Percentiles rank a stretch among this genome's conserved stretches.
These are phyloP conservation scores for Trichoderma aggressivum DNA, from an alignment of 2,329 filamentous ascomycete species.

Conservation along the genomic window DNA sequence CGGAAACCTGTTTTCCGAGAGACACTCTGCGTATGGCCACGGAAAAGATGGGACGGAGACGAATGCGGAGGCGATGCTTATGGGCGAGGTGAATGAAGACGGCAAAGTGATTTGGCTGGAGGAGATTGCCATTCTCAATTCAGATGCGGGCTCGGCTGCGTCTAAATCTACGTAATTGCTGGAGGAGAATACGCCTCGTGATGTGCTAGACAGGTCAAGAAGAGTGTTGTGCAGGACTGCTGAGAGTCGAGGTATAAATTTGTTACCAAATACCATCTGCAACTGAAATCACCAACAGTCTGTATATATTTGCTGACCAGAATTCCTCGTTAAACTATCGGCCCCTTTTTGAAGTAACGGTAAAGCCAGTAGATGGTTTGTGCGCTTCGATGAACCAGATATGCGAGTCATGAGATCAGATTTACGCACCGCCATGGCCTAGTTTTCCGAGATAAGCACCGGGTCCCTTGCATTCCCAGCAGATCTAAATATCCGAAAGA, in stretches of 20 bases:
- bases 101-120: neutral
- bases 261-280: neutral
- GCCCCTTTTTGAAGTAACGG: neutral
- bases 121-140: neutral
- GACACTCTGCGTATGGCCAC: neutral
- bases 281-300: neutral
- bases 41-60: neutral
- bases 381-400: neutral
- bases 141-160: neutral
- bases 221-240: neutral
- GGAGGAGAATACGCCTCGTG: neutral
- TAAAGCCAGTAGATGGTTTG: neutral
- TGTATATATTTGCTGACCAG: neutral
- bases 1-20: conserved; percentile 15
- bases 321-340: neutral
- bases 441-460: neutral
- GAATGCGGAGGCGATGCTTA: neutral
- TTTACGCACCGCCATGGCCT: neutral
- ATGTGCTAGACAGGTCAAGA: neutral
- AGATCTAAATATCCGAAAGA: neutral
- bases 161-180: neutral
- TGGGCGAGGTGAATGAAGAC: conserved; percentile 1
- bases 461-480: neutral
- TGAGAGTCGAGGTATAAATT: rapidly evolving
- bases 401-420: neutral